Evolutionary conservation across 75 land plant species (phyloP).

Genomic region (Ceratopteris richardii): DNA sequence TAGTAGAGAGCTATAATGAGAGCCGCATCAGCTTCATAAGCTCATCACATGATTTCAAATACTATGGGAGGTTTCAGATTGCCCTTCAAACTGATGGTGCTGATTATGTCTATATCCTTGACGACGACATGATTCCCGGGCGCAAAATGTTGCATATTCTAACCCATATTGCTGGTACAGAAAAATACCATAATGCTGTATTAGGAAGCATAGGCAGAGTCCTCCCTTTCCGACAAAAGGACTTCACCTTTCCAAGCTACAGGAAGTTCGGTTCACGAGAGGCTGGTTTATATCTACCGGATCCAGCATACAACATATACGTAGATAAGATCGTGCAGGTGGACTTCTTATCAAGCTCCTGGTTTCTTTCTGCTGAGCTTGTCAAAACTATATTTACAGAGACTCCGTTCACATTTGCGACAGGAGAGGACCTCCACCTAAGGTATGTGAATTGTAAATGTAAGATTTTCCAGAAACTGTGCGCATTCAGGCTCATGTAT

Average conservation of each 20-base stretch:
- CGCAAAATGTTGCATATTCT: slow-evolving; percentile 76
- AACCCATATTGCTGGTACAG: slow-evolving; percentile 82
- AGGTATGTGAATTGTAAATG: slow-evolving; percentile 55
- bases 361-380: slow-evolving; percentile 90
- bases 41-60: slow-evolving; percentile 91
- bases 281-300: slow-evolving; percentile 93
- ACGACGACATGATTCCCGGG: slow-evolving; percentile 99
- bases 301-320: slow-evolving; percentile 86
- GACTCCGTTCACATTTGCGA: slow-evolving; percentile 76
- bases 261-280: slow-evolving; percentile 84
- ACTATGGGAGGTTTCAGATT: slow-evolving; percentile 95
- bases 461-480: too few species aligned
- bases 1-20: slow-evolving; percentile 84
- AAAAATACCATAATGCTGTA: slow-evolving; percentile 82
- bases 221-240: slow-evolving; percentile 88
- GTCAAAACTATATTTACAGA: slow-evolving; percentile 84
- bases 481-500: background rate
- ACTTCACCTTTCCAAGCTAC: slow-evolving; percentile 93
- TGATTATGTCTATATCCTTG: slow-evolving; percentile 81
- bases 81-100: slow-evolving; percentile 81
- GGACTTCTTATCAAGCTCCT: slow-evolving; percentile 95
- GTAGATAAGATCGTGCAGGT: slow-evolving; percentile 87
- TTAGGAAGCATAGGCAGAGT: slow-evolving; percentile 96
- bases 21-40: slow-evolving; percentile 76
- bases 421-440: slow-evolving; percentile 96